Evolutionary conservation across 2,329 filamentous ascomycete species (phyloP).

Genomic region (Scopulariopsis brevicaulis): DNA sequence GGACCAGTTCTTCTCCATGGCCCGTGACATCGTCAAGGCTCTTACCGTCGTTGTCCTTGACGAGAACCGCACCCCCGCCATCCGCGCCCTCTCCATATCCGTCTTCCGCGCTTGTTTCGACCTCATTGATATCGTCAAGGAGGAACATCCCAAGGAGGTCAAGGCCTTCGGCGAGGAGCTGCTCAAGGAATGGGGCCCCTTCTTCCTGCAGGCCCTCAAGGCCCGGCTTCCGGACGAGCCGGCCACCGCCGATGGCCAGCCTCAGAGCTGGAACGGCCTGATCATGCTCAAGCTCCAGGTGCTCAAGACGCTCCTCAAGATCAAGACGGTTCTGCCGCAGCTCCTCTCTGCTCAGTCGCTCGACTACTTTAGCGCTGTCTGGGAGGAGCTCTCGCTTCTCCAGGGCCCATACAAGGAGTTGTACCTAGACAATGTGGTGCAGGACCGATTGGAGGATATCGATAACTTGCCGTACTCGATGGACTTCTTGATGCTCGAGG

Average conservation of each 20-base stretch:
- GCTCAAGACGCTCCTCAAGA: constrained; percentile 87
- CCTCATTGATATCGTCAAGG: constrained; percentile 91
- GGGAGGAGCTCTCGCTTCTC: constrained; percentile 72
- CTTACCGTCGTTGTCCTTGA: constrained; percentile 76
- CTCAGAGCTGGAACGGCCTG: constrained; percentile 66
- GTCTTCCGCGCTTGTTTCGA: constrained; percentile 91
- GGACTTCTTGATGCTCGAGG: constrained; percentile 86
- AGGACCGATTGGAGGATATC: constrained; percentile 79
- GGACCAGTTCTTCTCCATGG: constrained; percentile 87
- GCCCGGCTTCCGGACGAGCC: constrained; percentile 57
- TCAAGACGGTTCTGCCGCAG: constrained; percentile 71
- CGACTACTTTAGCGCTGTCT: constrained; percentile 73
- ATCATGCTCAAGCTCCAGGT: constrained; percentile 86
- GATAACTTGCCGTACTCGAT: constrained; percentile 90
- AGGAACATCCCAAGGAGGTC: constrained; percentile 78
- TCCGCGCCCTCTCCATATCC: constrained; percentile 77
- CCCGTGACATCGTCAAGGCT: constrained; percentile 71
- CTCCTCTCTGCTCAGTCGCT: constrained; percentile 76
- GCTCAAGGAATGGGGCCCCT: constrained; percentile 75
- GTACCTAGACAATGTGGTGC: constrained; percentile 76
- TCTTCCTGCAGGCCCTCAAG: constrained; percentile 74
- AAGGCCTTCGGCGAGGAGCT: constrained; percentile 84
- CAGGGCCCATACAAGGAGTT: constrained; percentile 66
- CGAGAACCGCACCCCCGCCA: constrained; percentile 58
- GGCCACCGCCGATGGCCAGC: constrained; percentile 30